Percentiles rank a stretch among this genome's conserved stretches.
phyloP scores from a whole-genome alignment of 495 filamentous ascomycete species.

The Penicillium coprophilum region DNA sequence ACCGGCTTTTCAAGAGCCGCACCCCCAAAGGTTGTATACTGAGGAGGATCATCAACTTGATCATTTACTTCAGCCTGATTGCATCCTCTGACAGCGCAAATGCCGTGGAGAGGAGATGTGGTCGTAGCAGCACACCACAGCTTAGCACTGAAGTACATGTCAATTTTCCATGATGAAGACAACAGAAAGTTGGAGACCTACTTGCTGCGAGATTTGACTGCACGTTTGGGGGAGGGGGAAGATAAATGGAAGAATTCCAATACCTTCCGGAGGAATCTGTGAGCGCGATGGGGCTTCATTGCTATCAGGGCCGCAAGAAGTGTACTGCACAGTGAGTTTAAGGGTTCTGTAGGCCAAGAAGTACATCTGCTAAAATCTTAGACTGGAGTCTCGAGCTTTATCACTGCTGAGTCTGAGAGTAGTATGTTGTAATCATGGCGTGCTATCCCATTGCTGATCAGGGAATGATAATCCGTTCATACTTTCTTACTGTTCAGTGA shows the following conservation, averaged over 20 bases:
- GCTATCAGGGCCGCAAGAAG: neutral
- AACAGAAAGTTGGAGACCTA: neutral
- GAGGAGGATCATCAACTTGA: neutral
- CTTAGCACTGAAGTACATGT: neutral
- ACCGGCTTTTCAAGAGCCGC: neutral
- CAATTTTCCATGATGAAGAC: neutral
- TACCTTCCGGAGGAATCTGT: conserved; percentile 1
- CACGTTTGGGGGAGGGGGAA: neutral
- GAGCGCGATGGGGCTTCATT: conserved; percentile 3
- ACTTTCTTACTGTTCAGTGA: neutral
- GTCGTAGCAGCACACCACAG: conserved; percentile 1
- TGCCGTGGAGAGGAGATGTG: neutral
- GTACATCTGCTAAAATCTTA: neutral
- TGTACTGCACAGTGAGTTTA: too few species aligned
- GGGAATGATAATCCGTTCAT: conserved; percentile 1
- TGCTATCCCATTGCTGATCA: neutral
- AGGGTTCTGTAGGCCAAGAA: neutral
- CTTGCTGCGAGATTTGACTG: neutral
- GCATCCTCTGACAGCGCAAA: neutral
- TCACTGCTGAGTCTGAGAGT: neutral
- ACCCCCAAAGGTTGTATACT: neutral
- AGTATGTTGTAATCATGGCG: conserved; percentile 8
- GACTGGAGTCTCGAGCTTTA: neutral
- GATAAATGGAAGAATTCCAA: conserved; percentile 7
- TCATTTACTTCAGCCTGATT: too few species aligned